These are phyloP conservation scores for Penicillium psychrosexuale DNA, from an alignment of 2,329 filamentous ascomycete genomes.

Conservation along the genomic window DNA sequence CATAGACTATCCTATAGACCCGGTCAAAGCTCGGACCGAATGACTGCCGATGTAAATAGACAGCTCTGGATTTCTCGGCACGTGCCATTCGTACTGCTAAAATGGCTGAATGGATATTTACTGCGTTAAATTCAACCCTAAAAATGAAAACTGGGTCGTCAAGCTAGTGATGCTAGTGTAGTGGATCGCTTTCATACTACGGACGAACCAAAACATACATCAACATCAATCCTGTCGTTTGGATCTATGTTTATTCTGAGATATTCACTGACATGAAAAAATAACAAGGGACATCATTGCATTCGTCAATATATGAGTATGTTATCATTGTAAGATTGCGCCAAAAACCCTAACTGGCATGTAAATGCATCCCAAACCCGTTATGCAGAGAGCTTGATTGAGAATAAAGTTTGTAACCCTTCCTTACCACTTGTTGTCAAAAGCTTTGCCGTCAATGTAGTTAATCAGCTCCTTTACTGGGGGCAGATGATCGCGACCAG, in stretches of 20 bases:
- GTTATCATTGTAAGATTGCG: background rate
- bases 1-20: slow-evolving; percentile 63
- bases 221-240: background rate
- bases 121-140: background rate
- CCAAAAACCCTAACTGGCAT: background rate
- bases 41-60: background rate
- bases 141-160: background rate
- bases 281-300: background rate
- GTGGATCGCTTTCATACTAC: background rate
- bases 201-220: background rate
- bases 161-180: background rate
- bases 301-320: background rate
- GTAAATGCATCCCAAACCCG: background rate
- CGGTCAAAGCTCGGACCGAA: background rate
- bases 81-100: background rate
- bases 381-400: background rate
- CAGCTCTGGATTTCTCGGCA: background rate
- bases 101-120: background rate
- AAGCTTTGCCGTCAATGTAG: slow-evolving; percentile 48
- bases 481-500: slow-evolving; percentile 41
- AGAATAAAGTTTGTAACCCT: background rate
- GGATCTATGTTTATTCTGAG: background rate
- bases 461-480: slow-evolving; percentile 53
- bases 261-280: too few relatives aligned
- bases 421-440: slow-evolving; percentile 47